Evolutionary conservation across 2,329 filamentous ascomycete species (phyloP).

Genomic region (Phyllosticta citriasiana): DNA sequence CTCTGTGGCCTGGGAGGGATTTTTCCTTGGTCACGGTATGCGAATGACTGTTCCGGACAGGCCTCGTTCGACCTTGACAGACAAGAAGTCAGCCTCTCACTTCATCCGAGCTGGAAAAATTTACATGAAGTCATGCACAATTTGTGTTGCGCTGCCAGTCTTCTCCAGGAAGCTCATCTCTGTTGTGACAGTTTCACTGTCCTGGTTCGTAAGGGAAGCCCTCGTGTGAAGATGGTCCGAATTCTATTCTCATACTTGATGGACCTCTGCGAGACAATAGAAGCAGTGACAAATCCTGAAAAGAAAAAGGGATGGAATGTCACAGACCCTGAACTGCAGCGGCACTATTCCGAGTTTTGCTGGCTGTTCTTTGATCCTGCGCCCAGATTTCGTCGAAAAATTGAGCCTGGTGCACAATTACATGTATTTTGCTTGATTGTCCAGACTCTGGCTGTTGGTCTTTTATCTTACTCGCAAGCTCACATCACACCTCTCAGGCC

Average conservation of each 20-base stretch:
- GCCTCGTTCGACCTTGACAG: not conserved
- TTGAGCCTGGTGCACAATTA: no score
- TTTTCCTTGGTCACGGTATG: not conserved
- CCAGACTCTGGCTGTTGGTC: slow-evolving; percentile 4
- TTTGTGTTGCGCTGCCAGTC: not conserved
- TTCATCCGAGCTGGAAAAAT: not conserved
- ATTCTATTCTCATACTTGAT: not conserved
- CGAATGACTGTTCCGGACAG: not conserved
- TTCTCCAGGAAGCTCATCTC: not conserved
- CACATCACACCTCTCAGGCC: slow-evolving; percentile 5
- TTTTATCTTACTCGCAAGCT: slow-evolving; percentile 10
- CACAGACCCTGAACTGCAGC: no score
- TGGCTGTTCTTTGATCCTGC: no score
- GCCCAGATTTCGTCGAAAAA: no score
- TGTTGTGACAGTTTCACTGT: not conserved
- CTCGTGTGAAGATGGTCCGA: not conserved
- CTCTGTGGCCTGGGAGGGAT: not conserved
- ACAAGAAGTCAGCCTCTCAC: not conserved
- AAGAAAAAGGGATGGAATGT: no score
- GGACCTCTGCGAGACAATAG: no score
- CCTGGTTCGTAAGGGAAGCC: not conserved
- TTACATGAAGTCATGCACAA: not conserved
- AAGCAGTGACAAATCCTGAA: no score
- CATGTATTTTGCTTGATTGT: not conserved
- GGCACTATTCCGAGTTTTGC: no score